Base-by-base conservation (phyloP, 1,284 basidiomycete genomes). In the Malassezia brasiliensis region DNA sequence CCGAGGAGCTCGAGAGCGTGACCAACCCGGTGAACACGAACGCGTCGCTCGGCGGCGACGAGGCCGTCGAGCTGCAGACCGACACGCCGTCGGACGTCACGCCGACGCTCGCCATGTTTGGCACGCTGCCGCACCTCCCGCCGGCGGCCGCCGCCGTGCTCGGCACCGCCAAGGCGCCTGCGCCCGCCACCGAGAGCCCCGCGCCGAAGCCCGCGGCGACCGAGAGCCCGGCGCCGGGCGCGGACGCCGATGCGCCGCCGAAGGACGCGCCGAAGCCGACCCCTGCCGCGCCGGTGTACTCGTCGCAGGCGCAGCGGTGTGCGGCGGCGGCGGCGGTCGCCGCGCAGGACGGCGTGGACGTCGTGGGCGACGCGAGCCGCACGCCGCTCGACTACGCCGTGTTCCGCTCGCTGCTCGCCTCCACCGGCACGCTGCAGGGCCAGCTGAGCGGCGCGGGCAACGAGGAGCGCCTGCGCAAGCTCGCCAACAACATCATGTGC, bases 331-430 rank as follows among this genome's bases (percentile, higher is more conserved):
- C 53, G 8, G 17, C 45, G 34, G 7, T 31, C 15, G 41, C 49
- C 30, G 52, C 39, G 14, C n/a, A 44, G 36, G 30, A 39, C 9
- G 52, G 48, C 15, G 84, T 90, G 66, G 88, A 91, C 72, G 81
- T 90, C 6, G 80, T 79, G 52, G 83, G 81, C 63, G 91, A 96
- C 77, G 86, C 93, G 28, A 84, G 85, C 75, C 90, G 90, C 75
- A 80, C 93, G 37, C 88, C 93, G 0, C 79, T 98, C 50, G 94
- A 98, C 70, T 86, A 88, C 11, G 94, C 91, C 2, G 87, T 96
- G 60, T 89, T 90, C 75, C 54, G 62, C 56, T 57, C 58, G n/a
- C 83, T 91, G 15, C 80, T 89, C 9, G 84, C 87, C 10, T 64
- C 61, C n/a, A 62, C 69, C 17, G 62, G 62, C 11, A 56, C 58